Conservation (phyloP, 208 protist genomes). For the Acanthamoeba polyphaga region DNA sequence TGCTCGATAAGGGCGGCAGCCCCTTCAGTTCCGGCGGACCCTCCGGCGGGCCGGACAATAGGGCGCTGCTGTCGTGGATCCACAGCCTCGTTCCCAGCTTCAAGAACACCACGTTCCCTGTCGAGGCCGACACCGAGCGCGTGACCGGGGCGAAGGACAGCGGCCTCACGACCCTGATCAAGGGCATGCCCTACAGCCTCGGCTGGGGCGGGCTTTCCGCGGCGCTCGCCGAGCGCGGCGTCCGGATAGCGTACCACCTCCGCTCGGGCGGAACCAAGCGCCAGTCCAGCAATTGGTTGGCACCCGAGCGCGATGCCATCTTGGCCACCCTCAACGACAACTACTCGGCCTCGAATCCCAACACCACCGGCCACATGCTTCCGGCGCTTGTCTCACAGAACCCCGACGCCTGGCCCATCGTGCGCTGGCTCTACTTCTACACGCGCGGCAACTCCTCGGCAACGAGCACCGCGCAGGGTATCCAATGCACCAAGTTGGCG, state of each 20-base stretch:
- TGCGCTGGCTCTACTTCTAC: not conserved
- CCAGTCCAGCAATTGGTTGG: not conserved
- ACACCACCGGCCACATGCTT: not conserved
- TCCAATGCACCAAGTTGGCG: not conserved
- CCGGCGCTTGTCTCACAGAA: not conserved
- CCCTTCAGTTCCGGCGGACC: not conserved
- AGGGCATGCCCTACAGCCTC: slow-evolving; percentile 28
- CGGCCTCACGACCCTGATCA: not conserved
- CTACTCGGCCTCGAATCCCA: not conserved
- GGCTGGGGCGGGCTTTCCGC: not conserved
- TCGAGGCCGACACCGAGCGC: not conserved
- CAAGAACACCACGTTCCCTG: not conserved
- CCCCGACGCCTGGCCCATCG: not conserved
- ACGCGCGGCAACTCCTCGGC: not conserved
- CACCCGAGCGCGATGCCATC: not conserved
- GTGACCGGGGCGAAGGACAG: not conserved
- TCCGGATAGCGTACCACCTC: not conserved
- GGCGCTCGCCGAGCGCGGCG: not conserved
- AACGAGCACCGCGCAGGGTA: not conserved
- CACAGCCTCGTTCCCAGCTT: not conserved
- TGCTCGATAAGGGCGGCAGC: not conserved
- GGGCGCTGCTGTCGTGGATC: not conserved
- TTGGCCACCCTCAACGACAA: not conserved
- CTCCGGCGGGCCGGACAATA: not conserved
- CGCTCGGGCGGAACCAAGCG: not conserved